Evolutionary conservation across 2,329 filamentous ascomycete species (phyloP), one percentile per base, ranked within the genome.

Genomic region (Aureobasidium sp.): DNA sequence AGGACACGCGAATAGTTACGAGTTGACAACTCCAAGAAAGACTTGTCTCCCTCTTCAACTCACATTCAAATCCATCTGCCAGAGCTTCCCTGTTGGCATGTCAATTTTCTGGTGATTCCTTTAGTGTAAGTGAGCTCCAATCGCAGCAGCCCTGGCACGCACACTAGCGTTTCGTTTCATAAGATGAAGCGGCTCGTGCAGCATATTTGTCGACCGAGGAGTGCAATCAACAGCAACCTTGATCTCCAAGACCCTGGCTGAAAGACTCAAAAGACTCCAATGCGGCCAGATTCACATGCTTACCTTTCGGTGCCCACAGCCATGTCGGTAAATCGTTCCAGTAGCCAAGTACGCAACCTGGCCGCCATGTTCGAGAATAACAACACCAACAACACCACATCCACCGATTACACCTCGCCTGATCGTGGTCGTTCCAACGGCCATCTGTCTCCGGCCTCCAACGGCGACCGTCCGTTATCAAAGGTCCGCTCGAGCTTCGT

Each of bases 351-450:
- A 66, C 74, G 77, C 67, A 78, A 78, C 68, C 73, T 81, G 63
- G 73, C 78, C 69, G 78, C 78, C 63, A 76, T 80, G 72, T 81
- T 80, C 70, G 78, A 81, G 71, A 74, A 71, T 66, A 76, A 73
- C 46, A 46, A 47, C 44, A 27, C 32, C 17, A 24, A 13, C 53
- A 32, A 26, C 36, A 47, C 32, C 53, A 47, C 55, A 15, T n/a
- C 29, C 55, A 26, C 44, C 66, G 70, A 73, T 61, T 68, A 73
- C 63, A 69, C 67, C 29, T 72, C 73, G 68, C 73, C 75, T 69
- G 73, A 77, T 66, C 76, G 77, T 67, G 77, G 77, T 61, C 74
- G 77, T 65, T 79, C 64, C 71, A 71, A 61, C 66, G 74, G 71
- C 67, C 70, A 69, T 61, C 63, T 65, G 39, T 62, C 34, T 67